Base-by-base conservation (phyloP, 2,329 filamentous ascomycete genomes). In the Biscogniauxia marginata region DNA sequence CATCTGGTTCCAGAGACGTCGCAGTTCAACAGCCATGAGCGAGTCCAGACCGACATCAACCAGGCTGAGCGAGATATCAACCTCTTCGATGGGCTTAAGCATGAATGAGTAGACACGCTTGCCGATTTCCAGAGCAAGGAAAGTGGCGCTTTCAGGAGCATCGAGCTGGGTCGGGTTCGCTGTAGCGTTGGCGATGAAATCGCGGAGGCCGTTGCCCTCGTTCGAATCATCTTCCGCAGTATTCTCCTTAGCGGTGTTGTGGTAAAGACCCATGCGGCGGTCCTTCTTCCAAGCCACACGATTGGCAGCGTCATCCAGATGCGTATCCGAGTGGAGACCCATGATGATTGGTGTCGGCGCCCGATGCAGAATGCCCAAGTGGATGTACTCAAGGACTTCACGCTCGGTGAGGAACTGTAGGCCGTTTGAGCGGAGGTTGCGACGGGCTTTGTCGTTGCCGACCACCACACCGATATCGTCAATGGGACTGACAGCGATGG, bases 401-500 rank as follows among this genome's bases (percentile, higher is more conserved):
- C 21, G 19, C n/a, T 49, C 47, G 21, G 47, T 16, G 18, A 49
- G 47, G 47, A 22, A 49, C 44, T 46, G 44, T 18, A 46, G 19
- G 44, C 44, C 44, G 44, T 46, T 46, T 11, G 44, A 46, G 7
- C 44, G 44, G 11, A 46, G 44, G 44, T 46, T 46, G 44, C 44
- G 44, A 7, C 44, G 44, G 9, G 44, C 44, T 19, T 46, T 46
- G 47, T 76, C 77, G 4, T 71, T 60, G 4, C 70, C 75, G 7
- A 71, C 65, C 2, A 78, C 63, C 0, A 63, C 61, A 1, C 75
- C 73, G 18, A 77, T 64, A 53, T 76, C 66, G n/a, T n/a, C n/a
- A n/a, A n/a, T n/a, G n/a, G n/a, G n/a, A n/a, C n/a, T n/a, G n/a
- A n/a, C n/a, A n/a, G n/a, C n/a, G 4, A 77, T 64, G 5, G 59